Evolutionary conservation across 495 filamentous ascomycete genomes (phyloP).

Genomic region (Umbilicaria muhlenbergii): DNA sequence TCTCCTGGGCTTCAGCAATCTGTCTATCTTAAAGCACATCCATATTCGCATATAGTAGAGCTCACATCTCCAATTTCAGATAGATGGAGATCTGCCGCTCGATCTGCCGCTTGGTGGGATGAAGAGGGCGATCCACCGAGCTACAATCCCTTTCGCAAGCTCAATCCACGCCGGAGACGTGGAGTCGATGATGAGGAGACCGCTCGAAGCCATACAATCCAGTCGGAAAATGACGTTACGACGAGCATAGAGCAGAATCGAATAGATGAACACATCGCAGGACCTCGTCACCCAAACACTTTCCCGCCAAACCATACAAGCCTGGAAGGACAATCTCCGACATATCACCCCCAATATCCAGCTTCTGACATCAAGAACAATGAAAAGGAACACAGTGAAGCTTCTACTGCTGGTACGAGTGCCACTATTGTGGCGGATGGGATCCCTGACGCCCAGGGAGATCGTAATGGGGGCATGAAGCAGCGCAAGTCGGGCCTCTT

Average conservation of each 20-base stretch:
- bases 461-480: no score
- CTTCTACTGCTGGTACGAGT: no score
- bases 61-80: constrained; percentile 15
- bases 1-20: background rate
- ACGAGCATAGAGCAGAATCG: constrained; percentile 1
- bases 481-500: no score
- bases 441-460: background rate
- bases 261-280: background rate
- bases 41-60: constrained; percentile 1
- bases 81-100: constrained; percentile 28
- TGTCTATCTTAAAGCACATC: background rate
- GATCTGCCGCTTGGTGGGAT: constrained; percentile 31
- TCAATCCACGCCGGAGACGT: background rate
- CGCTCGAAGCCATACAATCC: constrained; percentile 1
- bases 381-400: no score
- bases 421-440: background rate
- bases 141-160: constrained; percentile 32
- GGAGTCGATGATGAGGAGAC: constrained; percentile 1
- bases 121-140: constrained; percentile 22
- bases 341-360: no score
- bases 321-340: background rate
- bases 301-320: constrained; percentile 6
- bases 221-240: constrained; percentile 6
- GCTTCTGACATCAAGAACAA: no score
- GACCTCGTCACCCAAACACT: constrained; percentile 11